Percentiles rank a stretch among this genome's conserved stretches.
These are phyloP conservation scores for Fusarium sp. DNA, from an alignment of 2,329 filamentous ascomycete species.

Conservation along the genomic window DNA sequence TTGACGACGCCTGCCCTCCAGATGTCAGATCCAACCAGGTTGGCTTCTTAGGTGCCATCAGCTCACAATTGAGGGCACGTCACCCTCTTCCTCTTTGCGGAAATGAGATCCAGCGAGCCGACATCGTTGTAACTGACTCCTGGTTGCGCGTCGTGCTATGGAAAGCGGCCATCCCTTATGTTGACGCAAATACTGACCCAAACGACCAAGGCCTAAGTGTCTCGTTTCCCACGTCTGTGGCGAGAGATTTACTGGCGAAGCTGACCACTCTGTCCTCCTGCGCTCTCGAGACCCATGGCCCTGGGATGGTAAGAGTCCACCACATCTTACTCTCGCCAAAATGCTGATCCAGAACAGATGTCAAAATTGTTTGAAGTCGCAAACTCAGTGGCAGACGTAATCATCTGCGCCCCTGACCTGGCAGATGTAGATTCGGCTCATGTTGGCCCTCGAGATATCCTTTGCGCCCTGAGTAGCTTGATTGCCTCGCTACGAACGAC, in stretches of 20 bases:
- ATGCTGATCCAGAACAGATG: background rate
- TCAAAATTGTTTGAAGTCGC: constrained; percentile 25
- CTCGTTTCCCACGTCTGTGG: constrained; percentile 15
- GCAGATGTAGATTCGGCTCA: constrained; percentile 1
- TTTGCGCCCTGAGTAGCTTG: constrained; percentile 12
- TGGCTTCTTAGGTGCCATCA: constrained; percentile 9
- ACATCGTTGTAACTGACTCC: constrained; percentile 18
- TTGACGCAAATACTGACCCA: constrained; percentile 13
- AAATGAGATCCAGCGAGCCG: constrained; percentile 13
- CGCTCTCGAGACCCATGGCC: constrained; percentile 18
- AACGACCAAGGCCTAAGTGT: constrained; percentile 14
- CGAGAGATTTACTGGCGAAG: constrained; percentile 12
- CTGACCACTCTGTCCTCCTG: constrained; percentile 10
- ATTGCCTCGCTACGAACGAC: constrained; percentile 10
- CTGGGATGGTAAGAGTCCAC: background rate
- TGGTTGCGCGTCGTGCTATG: constrained; percentile 20
- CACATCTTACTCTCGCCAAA: too few relatives aligned
- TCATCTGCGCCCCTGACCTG: constrained; percentile 23
- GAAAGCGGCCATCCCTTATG: constrained; percentile 15
- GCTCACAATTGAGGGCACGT: background rate
- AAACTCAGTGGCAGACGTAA: constrained; percentile 18
- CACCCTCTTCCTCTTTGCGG: constrained; percentile 2
- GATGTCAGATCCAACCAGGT: constrained; percentile 1
- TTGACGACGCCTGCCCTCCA: constrained; percentile 16
- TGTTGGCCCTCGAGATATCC: constrained; percentile 10